Base-by-base conservation (phyloP, 768 basidiomycete genomes). In the Tricholoma bakamatsutake region DNA sequence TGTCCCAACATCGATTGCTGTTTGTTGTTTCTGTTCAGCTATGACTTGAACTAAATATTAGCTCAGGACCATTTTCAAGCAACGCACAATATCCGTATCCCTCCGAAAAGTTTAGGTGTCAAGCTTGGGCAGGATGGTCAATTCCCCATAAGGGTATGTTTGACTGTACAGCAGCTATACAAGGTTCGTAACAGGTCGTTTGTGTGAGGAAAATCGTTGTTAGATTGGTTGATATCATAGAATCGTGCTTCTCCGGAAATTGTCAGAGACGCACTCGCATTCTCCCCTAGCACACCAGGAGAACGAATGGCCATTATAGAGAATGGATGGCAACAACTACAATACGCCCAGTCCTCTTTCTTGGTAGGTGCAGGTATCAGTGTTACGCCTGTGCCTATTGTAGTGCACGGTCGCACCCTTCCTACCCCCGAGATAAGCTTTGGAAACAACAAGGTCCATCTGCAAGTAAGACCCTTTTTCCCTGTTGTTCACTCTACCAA, bases 281-380 rank as follows among this genome's bases (percentile, higher is more conserved):
- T 68, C 45, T 64, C 66, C 8, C 69, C 71, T 1, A n/a, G 52
- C 11, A 61, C 61, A 21, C 71, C 71, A 6, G 33, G 24, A 15
- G 48, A 59, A 35, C 61, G 71, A 13, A 47, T 67, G 8, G 28
- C 51, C 3, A 61, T 61, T 12, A 71, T 72, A 17, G 53, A 24
- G 11, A 57, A 57, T 33, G 71, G 68, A 40, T 72, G 69, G 67
- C 54, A 63, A n/a, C 58, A 67, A 33, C 64, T 81, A 12, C 69
- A 73, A 27, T 69, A 71, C 35, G 50, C 56, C 0, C 65, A 70
- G 0, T 80, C 80, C 0, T 63, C 72, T 7, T 80, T 75, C 52
- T 62, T 81, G 28, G 56, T 56, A 18, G 74, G 73, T 17, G 73
- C 79, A 0, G 70, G 70, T 3, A 70, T 82, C 53, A 51, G 40